Evolutionary conservation across 768 basidiomycete species (phyloP).

Genomic region (Auriscalpium microsporum): DNA sequence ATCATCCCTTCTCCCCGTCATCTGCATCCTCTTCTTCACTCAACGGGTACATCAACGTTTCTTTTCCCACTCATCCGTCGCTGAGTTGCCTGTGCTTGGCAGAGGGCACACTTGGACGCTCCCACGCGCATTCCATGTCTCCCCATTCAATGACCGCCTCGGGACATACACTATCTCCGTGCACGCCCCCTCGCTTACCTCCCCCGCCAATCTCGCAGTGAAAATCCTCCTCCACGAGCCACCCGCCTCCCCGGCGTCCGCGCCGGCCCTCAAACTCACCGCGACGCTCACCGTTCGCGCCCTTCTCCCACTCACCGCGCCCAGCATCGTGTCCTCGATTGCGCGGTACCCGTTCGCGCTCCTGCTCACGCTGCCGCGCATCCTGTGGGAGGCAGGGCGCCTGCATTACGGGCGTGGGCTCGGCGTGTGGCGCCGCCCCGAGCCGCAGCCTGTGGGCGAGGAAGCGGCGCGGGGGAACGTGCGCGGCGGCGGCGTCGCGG

Average conservation of each 20-base stretch:
- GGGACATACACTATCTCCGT: slow-evolving; percentile 58
- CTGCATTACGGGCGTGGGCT: slow-evolving; percentile 53
- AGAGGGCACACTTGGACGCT: slow-evolving; percentile 62
- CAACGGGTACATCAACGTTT: too few species aligned
- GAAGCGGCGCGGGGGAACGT: neutral
- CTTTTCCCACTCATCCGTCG: too few species aligned
- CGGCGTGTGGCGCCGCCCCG: slow-evolving; percentile 51
- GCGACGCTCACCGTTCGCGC: slow-evolving; percentile 34
- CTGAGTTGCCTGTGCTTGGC: slow-evolving; percentile 8
- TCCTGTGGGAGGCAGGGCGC: slow-evolving; percentile 49
- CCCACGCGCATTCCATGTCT: slow-evolving; percentile 63
- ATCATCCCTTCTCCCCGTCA: too few species aligned
- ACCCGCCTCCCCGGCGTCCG: neutral
- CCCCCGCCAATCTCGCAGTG: slow-evolving; percentile 25
- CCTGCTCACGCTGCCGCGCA: slow-evolving; percentile 49
- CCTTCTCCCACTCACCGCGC: slow-evolving; percentile 32
- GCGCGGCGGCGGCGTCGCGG: slow-evolving; percentile 24
- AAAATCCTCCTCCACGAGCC: slow-evolving; percentile 27
- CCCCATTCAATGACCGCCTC: slow-evolving; percentile 65
- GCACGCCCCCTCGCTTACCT: slow-evolving; percentile 32
- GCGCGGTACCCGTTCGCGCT: slow-evolving; percentile 41
- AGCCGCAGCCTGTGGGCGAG: slow-evolving; percentile 32
- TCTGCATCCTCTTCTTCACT: too few species aligned
- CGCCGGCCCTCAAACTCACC: slow-evolving; percentile 40
- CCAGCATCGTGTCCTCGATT: slow-evolving; percentile 31